Base-by-base conservation (phyloP, 2,329 filamentous ascomycete genomes). In the Arthroderma sp. region DNA sequence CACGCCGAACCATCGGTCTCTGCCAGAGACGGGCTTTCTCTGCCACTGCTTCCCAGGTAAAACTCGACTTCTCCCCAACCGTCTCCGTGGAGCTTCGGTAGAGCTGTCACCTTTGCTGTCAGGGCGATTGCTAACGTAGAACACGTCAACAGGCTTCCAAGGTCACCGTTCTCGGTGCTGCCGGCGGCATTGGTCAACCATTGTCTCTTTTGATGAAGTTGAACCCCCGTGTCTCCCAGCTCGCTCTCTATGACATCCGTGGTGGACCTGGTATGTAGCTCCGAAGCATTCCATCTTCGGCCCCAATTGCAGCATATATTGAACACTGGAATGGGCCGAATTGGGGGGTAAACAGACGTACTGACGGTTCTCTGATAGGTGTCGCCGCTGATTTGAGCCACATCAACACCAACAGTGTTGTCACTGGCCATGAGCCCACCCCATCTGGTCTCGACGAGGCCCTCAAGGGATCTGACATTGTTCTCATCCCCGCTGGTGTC, bases 161-260 rank as follows among this genome's bases (percentile, higher is more conserved):
- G 84, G 93, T 98, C 70, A 84, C 91, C 72, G 90, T 98, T 67
- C 88, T 97, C 74, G 93, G 93, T 81, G 93, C 93, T 67, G 87
- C 87, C 71, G 93, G 93, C 79, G 93, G 93, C 77, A 98, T 98
- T 79, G 93, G 93, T 76, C 93, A 98, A 76, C 93, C 93, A 71
- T 81, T 98, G 70, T 98, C 93, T 60, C 87, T 98, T 66, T 86
- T 98, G 72, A 83, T 98, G 76, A 98, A 98, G 89, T 85, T 96
- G 74, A 97, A 96, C 86, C 89, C 91, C 68, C 83, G 88, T 71
- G 91, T 97, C 67, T 86, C 83, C 69, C 85, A 96, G 75, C 88
- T 98, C 69, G 88, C 91, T 64, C 88, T 98, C 70, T 98, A 97
- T 81, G 93, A 98, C 79, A 95, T 98, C 79, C 87, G 88, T 71